Conservation (phyloP, 805 yeast species). For the Zygosaccharomyces siamensis region DNA sequence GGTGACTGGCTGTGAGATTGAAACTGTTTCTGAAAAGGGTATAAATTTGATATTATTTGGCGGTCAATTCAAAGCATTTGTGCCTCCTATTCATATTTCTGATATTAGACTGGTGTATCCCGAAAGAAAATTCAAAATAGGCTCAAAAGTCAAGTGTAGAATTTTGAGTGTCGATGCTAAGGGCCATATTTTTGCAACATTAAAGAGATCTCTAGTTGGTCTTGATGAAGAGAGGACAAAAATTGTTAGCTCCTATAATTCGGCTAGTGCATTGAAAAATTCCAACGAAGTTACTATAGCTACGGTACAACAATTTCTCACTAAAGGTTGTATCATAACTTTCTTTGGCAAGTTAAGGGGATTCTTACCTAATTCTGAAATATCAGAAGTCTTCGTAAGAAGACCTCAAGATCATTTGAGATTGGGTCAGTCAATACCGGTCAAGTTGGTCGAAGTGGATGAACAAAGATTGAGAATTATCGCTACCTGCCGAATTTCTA, state of each 20-base stretch:
- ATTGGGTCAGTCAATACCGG: conserved; percentile 78
- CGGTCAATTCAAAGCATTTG: conserved; percentile 64
- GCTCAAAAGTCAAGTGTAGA: conserved; percentile 73
- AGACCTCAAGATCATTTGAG: conserved; percentile 74
- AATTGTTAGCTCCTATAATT: conserved; percentile 41
- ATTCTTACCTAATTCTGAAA: conserved; percentile 80
- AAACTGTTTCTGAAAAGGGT: conserved; percentile 56
- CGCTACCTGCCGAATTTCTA: conserved; percentile 70
- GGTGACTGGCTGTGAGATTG: conserved; percentile 52
- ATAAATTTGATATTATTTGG: conserved; percentile 61
- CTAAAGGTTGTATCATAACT: conserved; percentile 75
- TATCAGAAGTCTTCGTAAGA: conserved; percentile 80
- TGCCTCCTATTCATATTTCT: conserved; percentile 69
- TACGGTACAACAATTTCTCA: conserved; percentile 64
- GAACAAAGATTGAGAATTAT: conserved; percentile 48
- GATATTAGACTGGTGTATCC: conserved; percentile 84
- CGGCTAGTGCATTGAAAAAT: conserved; percentile 42
- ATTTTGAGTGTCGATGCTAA: conserved; percentile 48
- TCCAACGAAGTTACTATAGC: conserved; percentile 55
- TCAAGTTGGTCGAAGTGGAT: conserved; percentile 58
- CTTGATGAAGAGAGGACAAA: conserved; percentile 34
- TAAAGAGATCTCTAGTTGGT: conserved; percentile 79
- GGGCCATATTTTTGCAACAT: conserved; percentile 56
- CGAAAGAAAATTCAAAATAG: conserved; percentile 85
- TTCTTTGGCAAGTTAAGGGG: conserved; percentile 78